phyloP scores from a whole-genome alignment of 2,329 filamentous ascomycete genomes.

The Diaporthe ilicicola region DNA sequence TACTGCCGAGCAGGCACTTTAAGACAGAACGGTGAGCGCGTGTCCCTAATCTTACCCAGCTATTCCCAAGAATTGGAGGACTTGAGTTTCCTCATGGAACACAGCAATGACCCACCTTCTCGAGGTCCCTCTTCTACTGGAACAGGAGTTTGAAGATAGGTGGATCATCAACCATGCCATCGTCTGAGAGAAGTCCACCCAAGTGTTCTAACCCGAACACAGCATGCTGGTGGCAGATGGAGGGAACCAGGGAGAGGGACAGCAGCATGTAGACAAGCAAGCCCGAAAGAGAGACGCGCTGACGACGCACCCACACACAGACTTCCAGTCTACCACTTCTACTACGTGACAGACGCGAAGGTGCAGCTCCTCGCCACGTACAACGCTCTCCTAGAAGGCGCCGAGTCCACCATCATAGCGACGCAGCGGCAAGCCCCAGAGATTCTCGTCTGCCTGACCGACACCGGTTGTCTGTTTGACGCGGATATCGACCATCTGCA shows the following conservation, averaged over 20 bases:
- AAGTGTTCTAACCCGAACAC: neutral
- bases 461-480: neutral
- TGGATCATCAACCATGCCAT: neutral
- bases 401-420: neutral
- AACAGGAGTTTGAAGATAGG: neutral
- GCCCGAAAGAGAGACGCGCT: neutral
- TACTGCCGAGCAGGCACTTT: neutral
- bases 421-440: neutral
- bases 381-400: neutral
- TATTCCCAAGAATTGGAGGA: neutral
- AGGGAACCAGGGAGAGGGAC: neutral
- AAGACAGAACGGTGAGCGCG: neutral
- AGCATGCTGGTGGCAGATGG: neutral
- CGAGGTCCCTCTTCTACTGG: neutral
- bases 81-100: neutral
- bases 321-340: neutral
- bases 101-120: neutral
- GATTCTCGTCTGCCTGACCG: neutral
- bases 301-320: neutral
- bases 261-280: neutral
- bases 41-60: fast-evolving
- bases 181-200: neutral
- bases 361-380: neutral
- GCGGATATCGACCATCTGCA: neutral
- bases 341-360: neutral